A percentile compares a stretch with the other conserved stretches of the same genome.
phyloP scores from a whole-genome alignment of 495 filamentous ascomycete genomes.

The Penicillium taxi region DNA sequence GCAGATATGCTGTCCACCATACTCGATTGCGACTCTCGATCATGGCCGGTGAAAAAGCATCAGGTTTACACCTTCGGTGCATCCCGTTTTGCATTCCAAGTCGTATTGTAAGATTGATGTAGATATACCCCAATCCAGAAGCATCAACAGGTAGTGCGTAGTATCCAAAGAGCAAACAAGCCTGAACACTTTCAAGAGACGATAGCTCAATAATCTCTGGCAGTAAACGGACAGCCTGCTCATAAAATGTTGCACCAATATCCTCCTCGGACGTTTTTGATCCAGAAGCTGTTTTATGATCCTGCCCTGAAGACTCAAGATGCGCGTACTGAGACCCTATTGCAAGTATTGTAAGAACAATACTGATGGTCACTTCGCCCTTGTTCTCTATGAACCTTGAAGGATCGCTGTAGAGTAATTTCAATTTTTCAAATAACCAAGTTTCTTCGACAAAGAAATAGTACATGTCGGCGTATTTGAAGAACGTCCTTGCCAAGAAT shows the following conservation, averaged over 20 bases:
- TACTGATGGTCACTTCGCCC: slow-evolving; percentile 24
- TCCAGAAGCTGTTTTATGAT: not conserved
- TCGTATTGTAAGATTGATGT: slow-evolving; percentile 27
- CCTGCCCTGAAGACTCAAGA: slow-evolving; percentile 18
- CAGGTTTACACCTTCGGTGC: slow-evolving; percentile 27
- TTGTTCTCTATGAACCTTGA: slow-evolving; percentile 16
- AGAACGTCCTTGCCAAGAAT: slow-evolving; percentile 30
- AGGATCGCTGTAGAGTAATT: slow-evolving; percentile 20
- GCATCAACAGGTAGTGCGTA: slow-evolving; percentile 34
- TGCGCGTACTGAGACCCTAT: slow-evolving; percentile 40
- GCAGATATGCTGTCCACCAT: slow-evolving; percentile 32
- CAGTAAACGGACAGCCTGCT: slow-evolving; percentile 28
- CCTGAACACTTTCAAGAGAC: slow-evolving; percentile 35
- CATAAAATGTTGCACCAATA: slow-evolving; percentile 32
- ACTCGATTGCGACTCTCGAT: slow-evolving; percentile 31
- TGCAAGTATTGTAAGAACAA: slow-evolving; percentile 30
- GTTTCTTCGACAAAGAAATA: slow-evolving; percentile 27
- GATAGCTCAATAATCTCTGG: slow-evolving; percentile 36
- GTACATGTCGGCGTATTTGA: slow-evolving; percentile 33
- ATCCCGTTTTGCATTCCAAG: slow-evolving; percentile 39
- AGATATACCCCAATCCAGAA: slow-evolving; percentile 31
- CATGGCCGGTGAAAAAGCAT: slow-evolving; percentile 17
- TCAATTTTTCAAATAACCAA: slow-evolving; percentile 24
- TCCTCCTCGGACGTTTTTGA: slow-evolving; percentile 29
- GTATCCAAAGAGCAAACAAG: slow-evolving; percentile 28